Conservation (phyloP, 495 filamentous ascomycete species). For the Aspergillus ellipticus region DNA sequence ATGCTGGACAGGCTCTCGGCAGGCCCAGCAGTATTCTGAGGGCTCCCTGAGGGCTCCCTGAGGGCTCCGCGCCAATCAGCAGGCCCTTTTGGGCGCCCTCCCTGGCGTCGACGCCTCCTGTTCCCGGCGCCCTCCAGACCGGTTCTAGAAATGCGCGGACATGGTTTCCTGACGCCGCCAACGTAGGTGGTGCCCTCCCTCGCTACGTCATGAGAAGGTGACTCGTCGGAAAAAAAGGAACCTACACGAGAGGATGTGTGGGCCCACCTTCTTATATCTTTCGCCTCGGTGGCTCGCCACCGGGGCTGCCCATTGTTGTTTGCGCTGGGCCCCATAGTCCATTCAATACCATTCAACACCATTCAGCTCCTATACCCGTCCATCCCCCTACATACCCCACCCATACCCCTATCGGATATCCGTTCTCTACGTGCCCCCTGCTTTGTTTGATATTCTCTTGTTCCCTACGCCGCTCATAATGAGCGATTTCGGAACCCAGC, state of each 20-base stretch:
- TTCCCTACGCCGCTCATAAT: too few species aligned
- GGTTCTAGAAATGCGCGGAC: constrained; percentile 4
- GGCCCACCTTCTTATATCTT: background rate
- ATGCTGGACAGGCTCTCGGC: background rate
- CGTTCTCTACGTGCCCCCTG: too few species aligned
- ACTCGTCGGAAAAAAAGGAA: background rate
- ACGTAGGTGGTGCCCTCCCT: constrained; percentile 5
- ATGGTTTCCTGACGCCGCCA: constrained; percentile 13
- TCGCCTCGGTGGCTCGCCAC: background rate
- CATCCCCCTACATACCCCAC: background rate
- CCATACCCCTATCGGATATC: background rate
- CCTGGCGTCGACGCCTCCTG: background rate
- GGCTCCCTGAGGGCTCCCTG: too few species aligned
- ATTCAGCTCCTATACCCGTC: background rate
- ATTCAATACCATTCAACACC: too few species aligned
- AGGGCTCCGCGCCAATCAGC: too few species aligned
- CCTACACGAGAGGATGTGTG: background rate
- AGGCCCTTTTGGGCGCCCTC: too few species aligned
- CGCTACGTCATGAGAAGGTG: constrained; percentile 10
- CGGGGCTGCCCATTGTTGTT: background rate
- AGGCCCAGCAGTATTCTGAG: too few species aligned
- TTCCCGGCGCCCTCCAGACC: background rate
- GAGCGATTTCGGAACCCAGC: constrained; percentile 17
- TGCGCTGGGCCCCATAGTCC: background rate
- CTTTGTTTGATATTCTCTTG: too few species aligned